Percentiles rank a stretch among this genome's conserved stretches.
Conservation (phyloP, 768 basidiomycete genomes). For the Amanita pallidorosea region DNA sequence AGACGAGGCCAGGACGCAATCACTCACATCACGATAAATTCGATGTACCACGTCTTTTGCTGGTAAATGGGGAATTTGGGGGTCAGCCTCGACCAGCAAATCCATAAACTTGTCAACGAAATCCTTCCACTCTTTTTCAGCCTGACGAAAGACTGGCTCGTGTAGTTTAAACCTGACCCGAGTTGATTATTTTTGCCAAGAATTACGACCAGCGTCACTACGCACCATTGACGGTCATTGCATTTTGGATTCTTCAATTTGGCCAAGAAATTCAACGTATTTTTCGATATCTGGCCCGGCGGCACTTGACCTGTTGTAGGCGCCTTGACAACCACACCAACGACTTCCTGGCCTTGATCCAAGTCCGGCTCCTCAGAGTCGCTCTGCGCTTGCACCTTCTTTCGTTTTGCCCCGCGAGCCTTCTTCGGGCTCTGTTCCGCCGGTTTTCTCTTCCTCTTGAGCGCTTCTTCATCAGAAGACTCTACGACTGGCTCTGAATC, state of each 20-base stretch:
- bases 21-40: slow-evolving; percentile 79
- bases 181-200: not conserved
- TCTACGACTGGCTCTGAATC: slow-evolving; percentile 18
- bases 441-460: slow-evolving; percentile 17
- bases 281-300: slow-evolving; percentile 76
- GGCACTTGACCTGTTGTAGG: slow-evolving; percentile 80
- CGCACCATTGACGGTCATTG: slow-evolving; percentile 78
- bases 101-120: slow-evolving; percentile 70
- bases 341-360: slow-evolving; percentile 57
- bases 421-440: slow-evolving; percentile 6
- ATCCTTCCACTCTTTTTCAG: slow-evolving; percentile 83
- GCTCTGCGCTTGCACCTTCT: slow-evolving; percentile 12
- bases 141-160: slow-evolving; percentile 70
- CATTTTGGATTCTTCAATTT: slow-evolving; percentile 63
- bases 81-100: slow-evolving; percentile 60
- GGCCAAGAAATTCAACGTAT: slow-evolving; percentile 70
- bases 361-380: slow-evolving; percentile 35
- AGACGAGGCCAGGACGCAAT: not conserved
- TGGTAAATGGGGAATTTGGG: slow-evolving; percentile 79
- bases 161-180: slow-evolving; percentile 69
- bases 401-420: slow-evolving; percentile 14
- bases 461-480: slow-evolving; percentile 3
- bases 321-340: slow-evolving; percentile 70
- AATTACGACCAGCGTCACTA: not conserved
- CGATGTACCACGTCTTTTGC: slow-evolving; percentile 88